A percentile compares a stretch with the other conserved stretches of the same genome.
Conservation (phyloP, 352 stramenopile genomes). For the Globisporangium megalacanthum region DNA sequence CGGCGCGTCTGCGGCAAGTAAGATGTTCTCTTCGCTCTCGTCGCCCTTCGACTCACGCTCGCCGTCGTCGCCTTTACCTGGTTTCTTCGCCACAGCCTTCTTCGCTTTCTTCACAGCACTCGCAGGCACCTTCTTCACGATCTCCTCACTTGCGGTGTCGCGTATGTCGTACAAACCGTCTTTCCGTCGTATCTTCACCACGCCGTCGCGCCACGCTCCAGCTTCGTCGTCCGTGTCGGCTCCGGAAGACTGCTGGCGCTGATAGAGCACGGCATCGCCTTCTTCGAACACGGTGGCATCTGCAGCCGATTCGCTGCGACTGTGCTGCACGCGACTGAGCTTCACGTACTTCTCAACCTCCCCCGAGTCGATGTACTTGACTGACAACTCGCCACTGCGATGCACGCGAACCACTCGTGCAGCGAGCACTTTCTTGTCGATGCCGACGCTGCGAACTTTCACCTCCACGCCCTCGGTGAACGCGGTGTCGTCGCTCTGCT, state of each 20-base stretch:
- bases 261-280: slow-evolving; percentile 22
- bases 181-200: slow-evolving; percentile 22
- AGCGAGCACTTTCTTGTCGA: slow-evolving; percentile 3
- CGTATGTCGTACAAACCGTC: slow-evolving; percentile 29
- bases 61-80: slow-evolving; percentile 9
- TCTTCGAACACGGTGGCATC: slow-evolving; percentile 5
- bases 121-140: slow-evolving; percentile 23
- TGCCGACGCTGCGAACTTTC: slow-evolving; percentile 9
- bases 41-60: slow-evolving; percentile 11
- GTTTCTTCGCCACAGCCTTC: slow-evolving; percentile 10
- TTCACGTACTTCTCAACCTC: slow-evolving; percentile 34
- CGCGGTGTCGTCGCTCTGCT: background rate
- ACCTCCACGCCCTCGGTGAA: slow-evolving; percentile 9
- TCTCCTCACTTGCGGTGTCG: slow-evolving; percentile 21
- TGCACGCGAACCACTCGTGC: slow-evolving; percentile 31
- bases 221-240: slow-evolving; percentile 7
- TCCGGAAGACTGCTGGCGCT: background rate
- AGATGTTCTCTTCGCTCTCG: slow-evolving; percentile 11
- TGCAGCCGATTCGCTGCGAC: background rate
- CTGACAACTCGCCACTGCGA: slow-evolving; percentile 27
- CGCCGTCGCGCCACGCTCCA: slow-evolving; percentile 20
- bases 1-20: slow-evolving; percentile 17
- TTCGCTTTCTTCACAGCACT: slow-evolving; percentile 12
- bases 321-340: slow-evolving; percentile 4
- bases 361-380: slow-evolving; percentile 27